phyloP scores from a whole-genome alignment of 768 basidiomycete genomes.

The Coprinopsis cinerea region DNA sequence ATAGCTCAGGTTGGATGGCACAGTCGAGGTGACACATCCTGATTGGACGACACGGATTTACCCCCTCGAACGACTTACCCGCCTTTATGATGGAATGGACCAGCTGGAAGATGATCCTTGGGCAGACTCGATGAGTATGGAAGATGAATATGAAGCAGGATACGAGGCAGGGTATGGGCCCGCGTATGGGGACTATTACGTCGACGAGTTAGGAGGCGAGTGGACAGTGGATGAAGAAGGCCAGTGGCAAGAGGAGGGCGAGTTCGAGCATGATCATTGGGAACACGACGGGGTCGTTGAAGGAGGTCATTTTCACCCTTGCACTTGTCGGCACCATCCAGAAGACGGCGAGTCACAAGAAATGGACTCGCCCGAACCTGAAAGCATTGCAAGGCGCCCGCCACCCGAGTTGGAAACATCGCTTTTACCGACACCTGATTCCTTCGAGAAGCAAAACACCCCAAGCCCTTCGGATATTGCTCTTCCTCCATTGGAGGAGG shows the following conservation, averaged over 20 bases:
- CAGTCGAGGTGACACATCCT: constrained; percentile 67
- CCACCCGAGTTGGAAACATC: no score
- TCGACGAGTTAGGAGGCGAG: constrained; percentile 37
- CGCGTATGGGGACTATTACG: constrained; percentile 31
- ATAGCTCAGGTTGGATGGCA: constrained; percentile 71
- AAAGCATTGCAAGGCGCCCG: no score
- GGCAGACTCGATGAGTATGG: constrained; percentile 23
- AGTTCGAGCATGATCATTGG: constrained; percentile 33
- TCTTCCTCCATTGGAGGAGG: no score
- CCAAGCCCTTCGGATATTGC: no score
- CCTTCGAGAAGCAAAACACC: no score
- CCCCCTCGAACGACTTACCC: constrained; percentile 63
- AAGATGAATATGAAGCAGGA: no score
- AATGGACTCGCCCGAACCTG: neutral
- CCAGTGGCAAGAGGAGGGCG: constrained; percentile 40
- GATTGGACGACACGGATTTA: constrained; percentile 43
- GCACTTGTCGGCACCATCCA: neutral
- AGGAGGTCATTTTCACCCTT: constrained; percentile 17
- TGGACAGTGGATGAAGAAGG: constrained; percentile 41
- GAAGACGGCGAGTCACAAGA: neutral
- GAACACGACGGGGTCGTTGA: constrained; percentile 23
- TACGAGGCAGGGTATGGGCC: no score
- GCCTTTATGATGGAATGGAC: constrained; percentile 76
- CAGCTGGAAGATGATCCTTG: constrained; percentile 69
- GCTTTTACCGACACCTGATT: no score